These are phyloP conservation scores for Phaffomyces opuntiae DNA, from an alignment of 805 yeast species.

Conservation along the genomic window DNA sequence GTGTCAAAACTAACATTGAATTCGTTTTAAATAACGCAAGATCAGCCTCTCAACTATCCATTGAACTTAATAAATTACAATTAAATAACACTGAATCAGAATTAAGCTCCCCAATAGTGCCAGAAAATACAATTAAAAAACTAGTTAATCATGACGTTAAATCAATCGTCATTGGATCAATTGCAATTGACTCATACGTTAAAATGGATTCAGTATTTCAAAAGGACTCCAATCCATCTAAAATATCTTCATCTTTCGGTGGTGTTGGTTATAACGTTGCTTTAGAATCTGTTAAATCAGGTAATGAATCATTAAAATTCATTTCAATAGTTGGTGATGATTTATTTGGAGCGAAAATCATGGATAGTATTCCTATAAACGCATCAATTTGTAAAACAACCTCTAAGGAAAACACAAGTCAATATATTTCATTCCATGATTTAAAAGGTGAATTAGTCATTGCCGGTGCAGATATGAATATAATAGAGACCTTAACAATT, in stretches of 20 bases:
- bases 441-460: conserved; percentile 54
- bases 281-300: conserved; percentile 43
- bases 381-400: conserved; percentile 11
- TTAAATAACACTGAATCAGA: too few relatives aligned
- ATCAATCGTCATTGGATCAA: conserved; percentile 58
- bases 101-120: not conserved
- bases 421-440: conserved; percentile 66
- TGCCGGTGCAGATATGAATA: conserved; percentile 84
- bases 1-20: conserved; percentile 62
- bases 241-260: conserved; percentile 51
- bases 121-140: not conserved
- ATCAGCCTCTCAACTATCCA: conserved; percentile 63
- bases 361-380: conserved; percentile 26
- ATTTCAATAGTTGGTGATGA: conserved; percentile 62
- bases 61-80: conserved; percentile 15
- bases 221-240: conserved; percentile 72
- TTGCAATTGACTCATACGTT: conserved; percentile 70
- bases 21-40: conserved; percentile 74
- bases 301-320: conserved; percentile 30
- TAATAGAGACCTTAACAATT: conserved; percentile 43
- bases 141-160: conserved; percentile 9
- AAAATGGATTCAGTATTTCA: conserved; percentile 30
- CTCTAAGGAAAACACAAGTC: conserved; percentile 42
- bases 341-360: conserved; percentile 38
- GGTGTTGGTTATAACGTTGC: conserved; percentile 84